phyloP scores from a whole-genome alignment of 1,139 yeast genomes.

The Hyphopichia buzzinii region DNA sequence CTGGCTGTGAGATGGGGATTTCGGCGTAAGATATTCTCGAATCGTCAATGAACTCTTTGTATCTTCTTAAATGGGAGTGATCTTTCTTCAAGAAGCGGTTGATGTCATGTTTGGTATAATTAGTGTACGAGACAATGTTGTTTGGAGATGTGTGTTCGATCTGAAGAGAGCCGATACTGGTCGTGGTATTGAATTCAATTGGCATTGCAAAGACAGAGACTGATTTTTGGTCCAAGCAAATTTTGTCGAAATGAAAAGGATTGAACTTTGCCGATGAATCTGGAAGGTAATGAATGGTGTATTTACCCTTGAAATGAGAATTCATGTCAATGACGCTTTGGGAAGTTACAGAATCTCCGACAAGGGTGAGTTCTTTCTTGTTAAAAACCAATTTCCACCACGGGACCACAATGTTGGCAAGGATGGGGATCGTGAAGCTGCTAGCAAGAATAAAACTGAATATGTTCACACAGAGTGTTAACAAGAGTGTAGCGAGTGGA shows the following conservation, averaged over 20 bases:
- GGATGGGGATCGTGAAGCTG: constrained; percentile 34
- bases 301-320: constrained; percentile 78
- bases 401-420: constrained; percentile 34
- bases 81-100: constrained; percentile 42
- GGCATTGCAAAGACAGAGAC: constrained; percentile 50
- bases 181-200: constrained; percentile 76
- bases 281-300: constrained; percentile 84
- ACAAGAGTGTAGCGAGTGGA: constrained; percentile 51
- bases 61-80: constrained; percentile 31
- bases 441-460: constrained; percentile 44
- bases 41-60: constrained; percentile 23
- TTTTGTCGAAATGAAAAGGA: constrained; percentile 60
- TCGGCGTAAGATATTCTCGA: constrained; percentile 46
- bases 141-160: constrained; percentile 60
- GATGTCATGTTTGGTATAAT: constrained; percentile 59
- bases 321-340: constrained; percentile 56
- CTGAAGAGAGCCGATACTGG: constrained; percentile 67
- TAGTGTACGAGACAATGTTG: constrained; percentile 45
- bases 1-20: constrained; percentile 65
- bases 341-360: constrained; percentile 52
- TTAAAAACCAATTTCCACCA: constrained; percentile 47
- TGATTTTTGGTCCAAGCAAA: constrained; percentile 51
- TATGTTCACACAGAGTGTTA: constrained; percentile 33
- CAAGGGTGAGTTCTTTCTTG: constrained; percentile 63
- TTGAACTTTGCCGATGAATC: constrained; percentile 86